Conservation (phyloP, 2,329 filamentous ascomycete species). For the Xylaria hypoxylon region DNA sequence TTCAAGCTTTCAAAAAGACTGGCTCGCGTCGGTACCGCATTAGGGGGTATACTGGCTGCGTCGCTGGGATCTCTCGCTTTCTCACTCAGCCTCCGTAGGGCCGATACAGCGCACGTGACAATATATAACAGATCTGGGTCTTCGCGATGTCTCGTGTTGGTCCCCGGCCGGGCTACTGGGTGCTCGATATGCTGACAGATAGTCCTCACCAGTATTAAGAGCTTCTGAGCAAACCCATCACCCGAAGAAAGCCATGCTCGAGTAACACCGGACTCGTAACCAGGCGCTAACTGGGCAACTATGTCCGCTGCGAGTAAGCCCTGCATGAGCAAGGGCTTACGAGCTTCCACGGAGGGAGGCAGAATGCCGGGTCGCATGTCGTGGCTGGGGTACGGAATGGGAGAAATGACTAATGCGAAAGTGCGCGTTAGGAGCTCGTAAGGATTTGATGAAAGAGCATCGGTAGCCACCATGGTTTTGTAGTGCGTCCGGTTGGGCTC, state of each 20-base stretch:
- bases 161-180: conserved; percentile 55
- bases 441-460: conserved; percentile 71
- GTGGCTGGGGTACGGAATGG: conserved; percentile 76
- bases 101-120: conserved; percentile 73
- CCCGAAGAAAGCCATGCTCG: conserved; percentile 84
- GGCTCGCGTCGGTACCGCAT: conserved; percentile 74
- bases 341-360: conserved; percentile 78
- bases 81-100: conserved; percentile 76
- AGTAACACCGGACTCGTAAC: conserved; percentile 77
- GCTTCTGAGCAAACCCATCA: conserved; percentile 84
- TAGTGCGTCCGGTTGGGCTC: conserved; percentile 92
- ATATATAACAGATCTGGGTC: conserved; percentile 71
- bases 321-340: conserved; percentile 92
- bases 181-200: conserved; percentile 73
- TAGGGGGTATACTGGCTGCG: conserved; percentile 65
- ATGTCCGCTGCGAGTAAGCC: conserved; percentile 92
- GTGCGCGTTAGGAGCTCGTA: conserved; percentile 86
- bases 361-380: conserved; percentile 69
- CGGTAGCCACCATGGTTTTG: conserved; percentile 81
- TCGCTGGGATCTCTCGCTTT: conserved; percentile 72
- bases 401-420: conserved; percentile 87
- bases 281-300: conserved; percentile 78
- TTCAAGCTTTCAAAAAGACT: conserved; percentile 74
- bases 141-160: conserved; percentile 53
- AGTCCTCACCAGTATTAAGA: conserved; percentile 79